phyloP scores from a whole-genome alignment of 2,329 filamentous ascomycete genomes.

The Penicillium oxalicum region DNA sequence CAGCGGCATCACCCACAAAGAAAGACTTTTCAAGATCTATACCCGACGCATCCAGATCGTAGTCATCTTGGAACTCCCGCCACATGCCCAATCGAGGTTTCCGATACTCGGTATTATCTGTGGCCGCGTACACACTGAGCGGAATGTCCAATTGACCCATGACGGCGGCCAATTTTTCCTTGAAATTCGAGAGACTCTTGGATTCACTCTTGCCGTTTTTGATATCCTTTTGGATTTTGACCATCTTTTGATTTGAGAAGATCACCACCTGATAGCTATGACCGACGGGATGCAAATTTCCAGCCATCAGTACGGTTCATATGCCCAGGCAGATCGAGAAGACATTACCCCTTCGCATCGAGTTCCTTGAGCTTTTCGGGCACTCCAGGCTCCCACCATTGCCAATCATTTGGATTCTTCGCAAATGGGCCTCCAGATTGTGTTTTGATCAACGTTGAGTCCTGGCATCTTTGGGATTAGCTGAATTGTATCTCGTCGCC shows the following conservation, averaged over 20 bases:
- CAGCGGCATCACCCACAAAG: conserved; percentile 84
- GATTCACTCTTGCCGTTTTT: conserved; percentile 63
- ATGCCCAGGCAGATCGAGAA: not conserved
- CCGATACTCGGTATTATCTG: conserved; percentile 70
- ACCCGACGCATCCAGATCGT: conserved; percentile 50
- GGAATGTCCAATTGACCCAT: conserved; percentile 64
- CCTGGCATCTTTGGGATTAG: conserved; percentile 43
- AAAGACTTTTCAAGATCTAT: conserved; percentile 68
- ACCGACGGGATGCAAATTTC: not conserved
- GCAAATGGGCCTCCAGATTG: conserved; percentile 75
- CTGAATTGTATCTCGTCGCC: not conserved
- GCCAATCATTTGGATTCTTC: conserved; percentile 72
- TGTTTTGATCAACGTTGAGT: conserved; percentile 79
- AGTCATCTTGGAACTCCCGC: conserved; percentile 60
- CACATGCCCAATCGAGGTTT: conserved; percentile 92
- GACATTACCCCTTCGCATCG: conserved; percentile 59
- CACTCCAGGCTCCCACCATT: conserved; percentile 79
- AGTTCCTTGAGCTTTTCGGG: conserved; percentile 62
- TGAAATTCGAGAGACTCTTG: conserved; percentile 71
- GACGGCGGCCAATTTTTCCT: conserved; percentile 67
- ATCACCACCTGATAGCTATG: conserved; percentile 67
- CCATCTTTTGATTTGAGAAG: conserved; percentile 81
- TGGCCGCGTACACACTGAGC: conserved; percentile 77
- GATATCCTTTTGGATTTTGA: conserved; percentile 67
- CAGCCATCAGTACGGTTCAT: too few species aligned